phyloP scores from a whole-genome alignment of 1,139 yeast species.

The Suhomyces kunorum region DNA sequence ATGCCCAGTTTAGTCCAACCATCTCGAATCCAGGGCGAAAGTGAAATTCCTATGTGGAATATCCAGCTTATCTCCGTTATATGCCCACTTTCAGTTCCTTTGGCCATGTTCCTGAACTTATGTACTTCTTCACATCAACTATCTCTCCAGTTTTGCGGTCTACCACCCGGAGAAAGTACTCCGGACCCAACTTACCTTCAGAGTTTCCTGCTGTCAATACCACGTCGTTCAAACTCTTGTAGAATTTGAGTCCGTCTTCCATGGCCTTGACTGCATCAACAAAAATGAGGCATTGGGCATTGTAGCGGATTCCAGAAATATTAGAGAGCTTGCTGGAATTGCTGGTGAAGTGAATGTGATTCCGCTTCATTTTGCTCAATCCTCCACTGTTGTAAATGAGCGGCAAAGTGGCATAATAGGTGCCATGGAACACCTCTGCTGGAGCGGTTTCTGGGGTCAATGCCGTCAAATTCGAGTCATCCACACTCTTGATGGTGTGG shows the following conservation, averaged over 20 bases:
- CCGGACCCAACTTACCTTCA: conserved; percentile 51
- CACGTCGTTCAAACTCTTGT: conserved; percentile 71
- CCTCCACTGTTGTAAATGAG: conserved; percentile 58
- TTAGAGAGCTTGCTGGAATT: conserved; percentile 34
- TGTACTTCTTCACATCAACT: conserved; percentile 13
- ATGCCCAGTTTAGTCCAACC: no score
- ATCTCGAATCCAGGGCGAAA: no score
- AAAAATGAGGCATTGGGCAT: conserved; percentile 61
- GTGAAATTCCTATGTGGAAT: no score
- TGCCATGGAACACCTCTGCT: conserved; percentile 71
- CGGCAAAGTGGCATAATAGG: conserved; percentile 53
- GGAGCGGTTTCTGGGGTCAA: conserved; percentile 28
- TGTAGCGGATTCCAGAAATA: conserved; percentile 72
- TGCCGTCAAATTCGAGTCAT: conserved; percentile 45
- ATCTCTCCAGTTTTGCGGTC: conserved; percentile 21
- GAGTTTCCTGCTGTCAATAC: conserved; percentile 64
- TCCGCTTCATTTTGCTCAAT: conserved; percentile 67
- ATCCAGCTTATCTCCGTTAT: no score
- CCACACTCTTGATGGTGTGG: conserved; percentile 62
- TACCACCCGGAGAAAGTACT: conserved; percentile 45
- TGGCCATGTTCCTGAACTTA: no score
- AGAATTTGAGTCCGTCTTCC: conserved; percentile 53
- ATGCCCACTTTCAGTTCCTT: background rate
- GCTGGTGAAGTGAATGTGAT: conserved; percentile 79
- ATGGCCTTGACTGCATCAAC: conserved; percentile 55